These are phyloP conservation scores for Rubus parviflorus DNA, from an alignment of 306 rosid genomes.

Conservation along the genomic window DNA sequence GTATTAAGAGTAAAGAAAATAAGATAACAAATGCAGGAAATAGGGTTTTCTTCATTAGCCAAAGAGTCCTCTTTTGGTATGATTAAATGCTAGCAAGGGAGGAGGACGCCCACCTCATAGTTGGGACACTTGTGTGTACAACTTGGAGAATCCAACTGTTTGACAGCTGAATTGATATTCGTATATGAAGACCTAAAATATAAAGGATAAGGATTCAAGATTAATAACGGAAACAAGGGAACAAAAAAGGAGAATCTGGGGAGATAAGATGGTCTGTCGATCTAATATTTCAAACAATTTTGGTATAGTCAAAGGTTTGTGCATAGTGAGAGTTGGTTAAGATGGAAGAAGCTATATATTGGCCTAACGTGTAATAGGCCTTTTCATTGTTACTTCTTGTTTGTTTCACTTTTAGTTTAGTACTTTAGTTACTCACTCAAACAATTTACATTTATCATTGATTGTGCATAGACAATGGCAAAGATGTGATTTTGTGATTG, in stretches of 20 bases:
- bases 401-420: not conserved
- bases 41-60: not conserved
- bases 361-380: not conserved
- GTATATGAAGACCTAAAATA: not conserved
- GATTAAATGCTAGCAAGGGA: not conserved
- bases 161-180: not conserved
- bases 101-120: not conserved
- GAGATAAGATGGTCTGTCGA: not conserved
- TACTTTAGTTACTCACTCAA: not conserved
- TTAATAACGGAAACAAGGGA: not conserved
- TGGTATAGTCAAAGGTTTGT: not conserved
- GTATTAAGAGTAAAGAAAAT: not conserved
- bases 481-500: not conserved
- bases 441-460: not conserved
- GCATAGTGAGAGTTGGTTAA: not conserved
- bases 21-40: not conserved
- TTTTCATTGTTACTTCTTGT: not conserved
- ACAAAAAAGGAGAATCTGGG: no score
- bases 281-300: not conserved
- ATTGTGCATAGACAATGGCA: not conserved
- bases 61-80: not conserved
- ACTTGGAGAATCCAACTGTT: not conserved
- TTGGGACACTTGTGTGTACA: not conserved
- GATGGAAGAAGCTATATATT: not conserved
- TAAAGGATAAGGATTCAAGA: not conserved